These are phyloP conservation scores for Hippophae gyantsensis DNA, from an alignment of 306 rosid species.

Conservation along the genomic window DNA sequence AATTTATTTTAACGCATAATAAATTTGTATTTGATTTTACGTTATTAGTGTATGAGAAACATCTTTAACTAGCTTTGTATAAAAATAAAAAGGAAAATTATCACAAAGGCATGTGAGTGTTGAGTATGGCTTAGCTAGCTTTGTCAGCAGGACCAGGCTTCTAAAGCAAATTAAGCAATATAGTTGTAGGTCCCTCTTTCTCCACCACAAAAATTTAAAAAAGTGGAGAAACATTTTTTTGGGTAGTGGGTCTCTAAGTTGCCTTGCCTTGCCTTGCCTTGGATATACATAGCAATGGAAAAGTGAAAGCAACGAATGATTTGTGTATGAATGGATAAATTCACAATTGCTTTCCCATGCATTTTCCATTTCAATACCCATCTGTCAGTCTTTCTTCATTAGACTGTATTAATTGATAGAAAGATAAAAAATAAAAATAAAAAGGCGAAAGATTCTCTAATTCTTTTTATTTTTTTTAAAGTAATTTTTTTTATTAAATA, in stretches of 20 bases:
- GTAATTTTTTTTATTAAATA: no score
- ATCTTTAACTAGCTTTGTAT: no score
- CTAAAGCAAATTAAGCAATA: constrained; percentile 23
- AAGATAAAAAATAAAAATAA: neutral
- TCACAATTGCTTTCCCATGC: constrained; percentile 24
- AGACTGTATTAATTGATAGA: neutral
- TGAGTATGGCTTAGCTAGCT: no score
- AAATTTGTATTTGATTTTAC: no score
- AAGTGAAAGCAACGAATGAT: constrained; percentile 48
- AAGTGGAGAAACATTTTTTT: no score
- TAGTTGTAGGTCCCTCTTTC: constrained; percentile 8
- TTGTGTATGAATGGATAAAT: constrained; percentile 39
- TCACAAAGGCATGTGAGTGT: constrained; percentile 32
- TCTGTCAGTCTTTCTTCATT: constrained; percentile 1
- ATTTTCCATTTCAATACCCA: constrained; percentile 6
- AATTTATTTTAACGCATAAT: no score
- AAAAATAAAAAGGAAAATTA: constrained; percentile 9
- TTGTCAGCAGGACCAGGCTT: constrained; percentile 7
- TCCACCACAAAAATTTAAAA: constrained; percentile 2
- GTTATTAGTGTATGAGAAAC: no score
- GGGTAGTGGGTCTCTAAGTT: constrained; percentile 13
- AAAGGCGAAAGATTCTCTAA: no score
- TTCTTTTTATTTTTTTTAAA: no score
- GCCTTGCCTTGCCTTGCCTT: constrained; percentile 23
- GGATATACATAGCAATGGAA: constrained; percentile 30